phyloP scores from a whole-genome alignment of 805 yeast species.

The Crinitomyces ghanaensis region DNA sequence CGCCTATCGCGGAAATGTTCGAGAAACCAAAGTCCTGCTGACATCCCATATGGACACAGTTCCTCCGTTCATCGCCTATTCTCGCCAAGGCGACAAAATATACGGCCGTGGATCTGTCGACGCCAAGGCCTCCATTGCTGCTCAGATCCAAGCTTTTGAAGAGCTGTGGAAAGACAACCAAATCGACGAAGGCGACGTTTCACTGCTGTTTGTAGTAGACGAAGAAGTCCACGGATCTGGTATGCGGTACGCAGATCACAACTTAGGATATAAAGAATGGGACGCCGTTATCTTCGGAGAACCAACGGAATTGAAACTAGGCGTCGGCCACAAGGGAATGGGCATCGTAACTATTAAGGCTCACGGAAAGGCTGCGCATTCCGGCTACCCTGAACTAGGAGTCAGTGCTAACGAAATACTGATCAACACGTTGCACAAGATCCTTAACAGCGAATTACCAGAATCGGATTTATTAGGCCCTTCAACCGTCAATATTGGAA shows the following conservation, averaged over 20 bases:
- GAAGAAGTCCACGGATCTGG: conserved; percentile 62
- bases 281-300: conserved; percentile 59
- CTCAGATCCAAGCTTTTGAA: conserved; percentile 46
- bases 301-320: conserved; percentile 60
- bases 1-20: conserved; percentile 39
- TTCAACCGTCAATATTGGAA: conserved; percentile 52
- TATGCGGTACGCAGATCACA: conserved; percentile 36
- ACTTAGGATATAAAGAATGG: conserved; percentile 37
- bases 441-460: conserved; percentile 39
- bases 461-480: conserved; percentile 42
- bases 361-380: conserved; percentile 51
- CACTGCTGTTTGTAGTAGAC: conserved; percentile 54
- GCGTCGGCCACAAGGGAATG: conserved; percentile 60
- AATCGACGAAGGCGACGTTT: conserved; percentile 46
- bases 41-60: conserved; percentile 66
- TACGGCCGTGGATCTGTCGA: conserved; percentile 61
- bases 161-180: conserved; percentile 33
- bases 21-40: conserved; percentile 39
- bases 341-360: conserved; percentile 33
- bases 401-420: conserved; percentile 48
- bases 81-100: conserved; percentile 35
- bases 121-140: conserved; percentile 61
- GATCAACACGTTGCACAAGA: conserved; percentile 37
- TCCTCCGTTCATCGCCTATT: conserved; percentile 51
- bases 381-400: conserved; percentile 63